A percentile compares a stretch with the other conserved stretches of the same genome.
phyloP scores from a whole-genome alignment of 2,329 filamentous ascomycete species.

The Metarhizium robertsii region DNA sequence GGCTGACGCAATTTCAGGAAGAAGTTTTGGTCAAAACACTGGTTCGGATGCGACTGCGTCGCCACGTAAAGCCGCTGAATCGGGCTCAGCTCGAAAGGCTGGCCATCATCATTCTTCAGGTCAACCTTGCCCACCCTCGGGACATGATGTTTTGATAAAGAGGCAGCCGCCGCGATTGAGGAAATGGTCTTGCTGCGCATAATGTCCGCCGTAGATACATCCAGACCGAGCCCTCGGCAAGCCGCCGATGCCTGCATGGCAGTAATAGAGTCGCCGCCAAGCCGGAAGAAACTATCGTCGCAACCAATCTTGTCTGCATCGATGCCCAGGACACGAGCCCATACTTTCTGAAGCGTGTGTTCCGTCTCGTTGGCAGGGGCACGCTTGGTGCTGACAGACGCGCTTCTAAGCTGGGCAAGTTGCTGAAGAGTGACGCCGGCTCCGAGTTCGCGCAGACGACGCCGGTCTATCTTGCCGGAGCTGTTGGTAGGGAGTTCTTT shows the following conservation, averaged over 20 bases:
- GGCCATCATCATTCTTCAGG: neutral
- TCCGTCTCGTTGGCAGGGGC: conserved; percentile 12
- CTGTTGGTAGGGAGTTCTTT: neutral
- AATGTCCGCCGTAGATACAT: neutral
- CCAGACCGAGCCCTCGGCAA: neutral
- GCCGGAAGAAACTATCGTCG: conserved; percentile 19
- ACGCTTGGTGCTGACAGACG: neutral
- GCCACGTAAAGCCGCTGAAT: neutral
- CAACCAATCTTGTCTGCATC: conserved; percentile 14
- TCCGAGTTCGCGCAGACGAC: neutral
- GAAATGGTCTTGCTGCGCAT: neutral
- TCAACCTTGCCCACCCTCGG: neutral
- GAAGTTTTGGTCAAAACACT: neutral
- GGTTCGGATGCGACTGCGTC: neutral
- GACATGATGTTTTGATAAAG: neutral
- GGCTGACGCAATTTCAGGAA: neutral
- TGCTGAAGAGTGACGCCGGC: neutral
- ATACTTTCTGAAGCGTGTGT: conserved; percentile 10
- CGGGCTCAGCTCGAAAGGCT: neutral
- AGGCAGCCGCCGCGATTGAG: neutral
- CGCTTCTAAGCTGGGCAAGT: neutral
- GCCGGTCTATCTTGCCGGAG: neutral
- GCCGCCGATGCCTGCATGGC: neutral
- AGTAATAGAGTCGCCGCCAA: conserved; percentile 12
- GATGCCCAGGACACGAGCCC: conserved; percentile 13